Evolutionary conservation across 176 grass and related monocot species (phyloP).

Genomic region (Avena insularis): DNA sequence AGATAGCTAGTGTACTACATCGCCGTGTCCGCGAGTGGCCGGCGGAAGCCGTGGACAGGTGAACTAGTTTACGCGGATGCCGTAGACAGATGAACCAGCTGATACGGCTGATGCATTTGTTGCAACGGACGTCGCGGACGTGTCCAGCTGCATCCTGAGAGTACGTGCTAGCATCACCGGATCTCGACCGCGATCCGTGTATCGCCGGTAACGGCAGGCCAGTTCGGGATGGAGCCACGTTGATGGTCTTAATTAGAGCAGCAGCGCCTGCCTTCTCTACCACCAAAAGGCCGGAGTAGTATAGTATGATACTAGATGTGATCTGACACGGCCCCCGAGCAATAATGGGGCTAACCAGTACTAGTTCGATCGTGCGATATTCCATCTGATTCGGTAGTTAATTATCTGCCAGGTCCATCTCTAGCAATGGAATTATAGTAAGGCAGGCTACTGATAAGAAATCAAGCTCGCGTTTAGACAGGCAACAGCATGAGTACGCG

Average conservation of each 20-base stretch:
- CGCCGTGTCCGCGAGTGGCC: no score
- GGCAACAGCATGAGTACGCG: not conserved
- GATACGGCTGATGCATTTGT: no score
- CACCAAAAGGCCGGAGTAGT: not conserved
- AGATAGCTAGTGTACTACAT: no score
- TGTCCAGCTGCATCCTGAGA: no score
- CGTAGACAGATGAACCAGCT: no score
- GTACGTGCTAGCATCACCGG: not conserved
- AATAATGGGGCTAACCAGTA: not conserved
- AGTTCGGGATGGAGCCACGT: not conserved
- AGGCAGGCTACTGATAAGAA: not conserved
- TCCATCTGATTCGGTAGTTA: not conserved
- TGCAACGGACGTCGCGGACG: no score
- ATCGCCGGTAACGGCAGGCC: not conserved
- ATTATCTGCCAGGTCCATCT: not conserved
- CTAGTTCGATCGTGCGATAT: not conserved
- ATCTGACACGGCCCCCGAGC: not conserved
- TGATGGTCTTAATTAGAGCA: not conserved
- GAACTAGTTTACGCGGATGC: no score
- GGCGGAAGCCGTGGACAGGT: no score
- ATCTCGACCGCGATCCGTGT: no score
- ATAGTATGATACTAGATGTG: no score
- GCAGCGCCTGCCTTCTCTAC: slow-evolving; percentile 3
- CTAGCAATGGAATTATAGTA: not conserved
- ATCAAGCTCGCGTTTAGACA: not conserved